Evolutionary conservation across 306 rosid species (phyloP), one percentile per base, ranked within the genome.

Genomic region (Pueraria montana): DNA sequence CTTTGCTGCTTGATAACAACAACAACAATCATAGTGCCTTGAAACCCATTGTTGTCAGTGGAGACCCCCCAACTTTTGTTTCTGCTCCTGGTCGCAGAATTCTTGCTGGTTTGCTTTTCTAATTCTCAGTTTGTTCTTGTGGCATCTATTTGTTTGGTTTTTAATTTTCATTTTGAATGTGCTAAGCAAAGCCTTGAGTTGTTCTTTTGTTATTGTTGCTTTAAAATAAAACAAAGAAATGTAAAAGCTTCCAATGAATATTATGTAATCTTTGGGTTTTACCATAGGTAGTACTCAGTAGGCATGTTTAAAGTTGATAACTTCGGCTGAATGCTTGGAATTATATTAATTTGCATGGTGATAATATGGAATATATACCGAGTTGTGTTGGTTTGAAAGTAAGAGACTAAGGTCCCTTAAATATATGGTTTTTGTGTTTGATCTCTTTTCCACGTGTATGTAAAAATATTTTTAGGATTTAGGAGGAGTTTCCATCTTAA

Each of bases 31-130:
- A 36, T 77, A 70, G 75, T 38, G 12, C 80, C 53, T 90, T 86
- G 55, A 93, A 92, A 83, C 98, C 99, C 70, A 92, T 96, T 48
- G 92, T 94, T 50, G 86, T 92, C 68, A 82, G 70, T n/a, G 99
- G 99, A 42, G 80, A 90, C 71, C 98, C 99, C 3, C 98, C 99
- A 10, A 96, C 96, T 75, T 89, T 83, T 74, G 98, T 96, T 59
- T 92, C 99, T 61, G 97, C 98, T 71, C 99, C 99, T 23, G 97
- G 91, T 74, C 97, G 97, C 87, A 89, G 94, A 79, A 91, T 96
- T 74, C 90, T 96, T 8, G 99, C 99, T 17, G 98, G 96, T 96
- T 89, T 48, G 91, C 84, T 17, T 82, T 61, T 77, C 24, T 79
- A 23, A 23, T 26, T 24, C 21, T n/a, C 1, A 56, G 1, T 30